phyloP scores from a whole-genome alignment of 78 protist species.

The Protostelium mycophagum region DNA sequence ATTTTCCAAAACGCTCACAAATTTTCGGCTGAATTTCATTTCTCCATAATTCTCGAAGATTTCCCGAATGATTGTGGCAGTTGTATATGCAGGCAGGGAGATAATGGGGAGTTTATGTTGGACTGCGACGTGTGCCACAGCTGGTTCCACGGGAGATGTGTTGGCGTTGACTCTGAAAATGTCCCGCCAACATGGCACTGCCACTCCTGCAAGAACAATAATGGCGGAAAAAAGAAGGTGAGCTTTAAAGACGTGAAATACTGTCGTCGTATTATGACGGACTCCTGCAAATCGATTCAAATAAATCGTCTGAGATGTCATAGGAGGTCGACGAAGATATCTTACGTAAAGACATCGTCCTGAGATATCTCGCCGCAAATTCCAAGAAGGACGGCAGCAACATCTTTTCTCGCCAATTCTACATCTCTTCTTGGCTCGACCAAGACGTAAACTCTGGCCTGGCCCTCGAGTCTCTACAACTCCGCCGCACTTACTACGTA shows the following conservation, averaged over 20 bases:
- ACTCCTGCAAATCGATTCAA: too few species aligned
- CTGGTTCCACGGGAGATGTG: background rate
- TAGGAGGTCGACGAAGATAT: background rate
- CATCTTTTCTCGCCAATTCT: background rate
- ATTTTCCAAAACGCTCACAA: too few species aligned
- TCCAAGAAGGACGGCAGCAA: slow-evolving; percentile 1
- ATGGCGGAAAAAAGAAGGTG: background rate
- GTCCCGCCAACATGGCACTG: background rate
- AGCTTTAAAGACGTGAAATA: too few species aligned
- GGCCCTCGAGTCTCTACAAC: background rate
- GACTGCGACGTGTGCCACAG: background rate
- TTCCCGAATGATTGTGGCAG: background rate
- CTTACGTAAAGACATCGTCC: background rate
- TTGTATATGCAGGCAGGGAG: background rate
- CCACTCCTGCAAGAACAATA: background rate
- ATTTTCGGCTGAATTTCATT: too few species aligned
- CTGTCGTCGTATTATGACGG: too few species aligned
- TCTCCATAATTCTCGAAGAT: too few species aligned
- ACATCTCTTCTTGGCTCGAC: background rate
- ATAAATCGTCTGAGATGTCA: background rate
- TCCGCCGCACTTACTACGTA: background rate
- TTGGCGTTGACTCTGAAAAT: background rate
- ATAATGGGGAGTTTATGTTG: background rate
- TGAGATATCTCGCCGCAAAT: background rate
- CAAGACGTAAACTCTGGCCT: background rate